These are phyloP conservation scores for Tillandsia leiboldiana DNA, from an alignment of 176 grass and related monocot species.

Conservation along the genomic window DNA sequence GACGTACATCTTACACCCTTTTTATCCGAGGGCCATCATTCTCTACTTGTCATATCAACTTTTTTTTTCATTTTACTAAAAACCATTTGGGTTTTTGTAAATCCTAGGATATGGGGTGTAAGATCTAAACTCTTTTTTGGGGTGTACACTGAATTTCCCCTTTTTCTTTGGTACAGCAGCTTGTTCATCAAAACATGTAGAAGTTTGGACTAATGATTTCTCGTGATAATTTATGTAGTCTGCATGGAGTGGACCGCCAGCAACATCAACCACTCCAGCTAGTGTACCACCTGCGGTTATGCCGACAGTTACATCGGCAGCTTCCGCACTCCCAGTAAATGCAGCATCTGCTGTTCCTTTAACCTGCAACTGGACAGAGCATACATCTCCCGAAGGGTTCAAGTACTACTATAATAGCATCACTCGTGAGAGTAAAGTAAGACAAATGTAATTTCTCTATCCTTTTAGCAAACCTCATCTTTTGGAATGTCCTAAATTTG, in stretches of 20 bases:
- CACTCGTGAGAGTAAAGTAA: slow-evolving; percentile 90
- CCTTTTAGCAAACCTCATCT: background rate
- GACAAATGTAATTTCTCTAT: background rate
- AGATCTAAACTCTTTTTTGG: no score
- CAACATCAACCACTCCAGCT: slow-evolving; percentile 40
- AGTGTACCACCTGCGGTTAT: slow-evolving; percentile 38
- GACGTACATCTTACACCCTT: no score
- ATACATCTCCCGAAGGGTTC: slow-evolving; percentile 88
- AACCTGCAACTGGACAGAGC: slow-evolving; percentile 92
- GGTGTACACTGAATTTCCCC: background rate
- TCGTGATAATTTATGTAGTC: slow-evolving; percentile 21
- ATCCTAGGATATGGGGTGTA: no score
- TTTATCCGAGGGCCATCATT: no score
- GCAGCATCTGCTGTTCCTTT: slow-evolving; percentile 53
- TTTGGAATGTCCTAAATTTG: background rate
- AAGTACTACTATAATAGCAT: slow-evolving; percentile 96
- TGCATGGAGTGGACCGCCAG: slow-evolving; percentile 30
- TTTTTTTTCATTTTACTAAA: no score
- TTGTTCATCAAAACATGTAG: slow-evolving; percentile 3
- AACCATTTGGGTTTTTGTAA: no score
- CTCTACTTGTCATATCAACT: no score
- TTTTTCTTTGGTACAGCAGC: background rate
- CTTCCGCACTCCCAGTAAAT: slow-evolving; percentile 32
- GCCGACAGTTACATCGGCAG: slow-evolving; percentile 34
- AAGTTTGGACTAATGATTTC: slow-evolving; percentile 10